Percentiles rank a stretch among this genome's conserved stretches.
These are phyloP conservation scores for Plantago elongata DNA, from an alignment of 257 asterid species.

Conservation along the genomic window DNA sequence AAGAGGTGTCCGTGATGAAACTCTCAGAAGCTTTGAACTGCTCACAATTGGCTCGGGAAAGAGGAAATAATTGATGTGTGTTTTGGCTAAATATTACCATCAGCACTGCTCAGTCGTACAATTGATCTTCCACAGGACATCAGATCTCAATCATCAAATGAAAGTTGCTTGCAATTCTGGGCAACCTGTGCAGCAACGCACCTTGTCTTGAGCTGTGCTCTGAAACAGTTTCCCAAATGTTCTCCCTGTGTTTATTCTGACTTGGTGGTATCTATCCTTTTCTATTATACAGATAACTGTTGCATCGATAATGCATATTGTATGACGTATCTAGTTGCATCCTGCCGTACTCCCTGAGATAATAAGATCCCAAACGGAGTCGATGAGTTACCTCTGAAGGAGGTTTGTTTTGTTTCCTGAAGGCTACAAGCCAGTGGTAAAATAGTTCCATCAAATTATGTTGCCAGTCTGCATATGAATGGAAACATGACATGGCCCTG, in stretches of 20 bases:
- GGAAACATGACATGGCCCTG: not conserved
- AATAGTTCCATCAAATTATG: not conserved
- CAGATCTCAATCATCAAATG: not conserved
- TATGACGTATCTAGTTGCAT: too few species aligned
- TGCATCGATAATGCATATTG: too few species aligned
- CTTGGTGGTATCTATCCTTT: constrained; percentile 1
- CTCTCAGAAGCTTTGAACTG: constrained; percentile 77
- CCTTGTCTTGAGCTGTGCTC: constrained; percentile 10
- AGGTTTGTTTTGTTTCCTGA: too few species aligned
- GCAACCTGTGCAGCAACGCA: constrained; percentile 15
- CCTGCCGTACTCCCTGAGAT: too few species aligned
- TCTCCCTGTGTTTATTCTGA: not conserved
- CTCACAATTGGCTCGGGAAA: constrained; percentile 69
- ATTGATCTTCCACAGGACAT: too few species aligned
- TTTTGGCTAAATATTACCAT: not conserved
- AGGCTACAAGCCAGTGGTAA: not conserved
- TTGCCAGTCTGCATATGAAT: not conserved
- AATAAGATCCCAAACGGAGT: too few species aligned
- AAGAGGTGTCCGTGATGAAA: constrained; percentile 63
- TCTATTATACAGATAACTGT: not conserved
- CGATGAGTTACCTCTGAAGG: too few species aligned
- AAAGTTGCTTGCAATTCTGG: constrained; percentile 5
- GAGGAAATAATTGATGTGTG: constrained; percentile 43
- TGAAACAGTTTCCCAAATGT: constrained; percentile 7
- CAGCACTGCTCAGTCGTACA: too few species aligned